These are phyloP conservation scores for Globisporangium recalcitrans DNA, from an alignment of 352 stramenopile genomes.

Conservation along the genomic window DNA sequence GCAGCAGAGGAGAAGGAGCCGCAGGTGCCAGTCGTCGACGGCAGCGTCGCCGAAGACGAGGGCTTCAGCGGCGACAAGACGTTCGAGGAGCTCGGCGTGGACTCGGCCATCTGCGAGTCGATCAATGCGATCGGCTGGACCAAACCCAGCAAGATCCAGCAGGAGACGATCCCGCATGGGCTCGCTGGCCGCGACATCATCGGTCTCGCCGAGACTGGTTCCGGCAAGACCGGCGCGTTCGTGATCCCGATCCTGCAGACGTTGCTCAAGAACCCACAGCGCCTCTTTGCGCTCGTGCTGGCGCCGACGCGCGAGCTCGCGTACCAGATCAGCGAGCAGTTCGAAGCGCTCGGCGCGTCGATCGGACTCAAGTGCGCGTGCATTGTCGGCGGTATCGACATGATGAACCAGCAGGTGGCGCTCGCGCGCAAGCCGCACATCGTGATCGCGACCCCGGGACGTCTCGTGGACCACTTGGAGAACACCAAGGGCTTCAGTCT, in stretches of 20 bases:
- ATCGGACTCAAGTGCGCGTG: conserved; percentile 92
- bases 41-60: conserved; percentile 21
- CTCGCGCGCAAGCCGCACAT: conserved; percentile 96
- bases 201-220: conserved; percentile 93
- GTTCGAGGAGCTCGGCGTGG: conserved; percentile 90
- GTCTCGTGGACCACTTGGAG: conserved; percentile 93
- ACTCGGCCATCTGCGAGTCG: conserved; percentile 88
- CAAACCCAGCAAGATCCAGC: conserved; percentile 94
- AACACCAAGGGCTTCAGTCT: conserved; percentile 96
- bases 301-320: conserved; percentile 93
- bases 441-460: conserved; percentile 92
- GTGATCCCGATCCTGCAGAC: conserved; percentile 91
- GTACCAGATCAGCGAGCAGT: conserved; percentile 95
- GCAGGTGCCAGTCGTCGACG: not conserved
- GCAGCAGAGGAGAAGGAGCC: conserved; percentile 3
- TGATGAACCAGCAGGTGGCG: conserved; percentile 96
- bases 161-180: conserved; percentile 89
- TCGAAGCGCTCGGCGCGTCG: conserved; percentile 85
- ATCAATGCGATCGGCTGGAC: conserved; percentile 92
- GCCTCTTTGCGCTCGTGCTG: conserved; percentile 89
- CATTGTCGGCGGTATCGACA: conserved; percentile 96
- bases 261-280: conserved; percentile 87
- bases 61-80: conserved; percentile 67
- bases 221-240: conserved; percentile 94
- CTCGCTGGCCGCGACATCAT: conserved; percentile 96